Conservation (phyloP, 2,329 filamentous ascomycete species). For the Mariannaea sp. region DNA sequence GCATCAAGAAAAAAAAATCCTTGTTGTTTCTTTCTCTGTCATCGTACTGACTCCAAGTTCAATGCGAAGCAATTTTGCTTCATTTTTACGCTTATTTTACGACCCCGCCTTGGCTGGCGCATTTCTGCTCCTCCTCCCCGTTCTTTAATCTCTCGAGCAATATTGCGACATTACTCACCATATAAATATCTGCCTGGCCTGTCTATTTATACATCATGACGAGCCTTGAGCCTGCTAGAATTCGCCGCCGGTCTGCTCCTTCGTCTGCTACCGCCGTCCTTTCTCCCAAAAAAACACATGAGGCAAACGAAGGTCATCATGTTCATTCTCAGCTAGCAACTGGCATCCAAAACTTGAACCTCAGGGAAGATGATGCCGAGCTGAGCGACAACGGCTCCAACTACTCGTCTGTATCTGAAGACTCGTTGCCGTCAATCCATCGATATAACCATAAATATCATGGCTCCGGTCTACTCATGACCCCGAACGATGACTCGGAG, state of each 20-base stretch:
- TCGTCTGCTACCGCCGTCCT: background rate
- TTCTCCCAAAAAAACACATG: slow-evolving; percentile 12
- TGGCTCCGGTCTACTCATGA: slow-evolving; percentile 42
- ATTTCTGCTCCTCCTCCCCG: background rate
- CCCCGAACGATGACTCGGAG: slow-evolving; percentile 44
- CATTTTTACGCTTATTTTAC: too few species aligned
- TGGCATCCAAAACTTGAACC: slow-evolving; percentile 21
- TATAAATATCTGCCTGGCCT: slow-evolving; percentile 6
- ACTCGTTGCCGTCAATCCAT: slow-evolving; percentile 41
- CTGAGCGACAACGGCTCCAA: slow-evolving; percentile 40
- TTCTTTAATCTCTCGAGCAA: background rate
- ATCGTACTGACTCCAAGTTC: too few species aligned
- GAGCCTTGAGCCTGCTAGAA: slow-evolving; percentile 2
- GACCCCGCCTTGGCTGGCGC: too few species aligned
- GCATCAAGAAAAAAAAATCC: too few species aligned
- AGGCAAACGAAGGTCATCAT: slow-evolving; percentile 14
- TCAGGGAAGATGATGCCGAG: slow-evolving; percentile 31
- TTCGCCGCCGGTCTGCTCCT: background rate
- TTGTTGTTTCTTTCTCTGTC: too few species aligned
- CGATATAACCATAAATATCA: slow-evolving; percentile 46
- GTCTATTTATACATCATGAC: slow-evolving; percentile 22
- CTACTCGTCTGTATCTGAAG: slow-evolving; percentile 44
- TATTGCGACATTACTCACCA: background rate
- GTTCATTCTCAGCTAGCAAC: slow-evolving; percentile 13
- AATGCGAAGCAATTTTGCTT: too few species aligned